Evolutionary conservation across 129 eudicot species (phyloP).

Genomic region (Cynara cardunculus): DNA sequence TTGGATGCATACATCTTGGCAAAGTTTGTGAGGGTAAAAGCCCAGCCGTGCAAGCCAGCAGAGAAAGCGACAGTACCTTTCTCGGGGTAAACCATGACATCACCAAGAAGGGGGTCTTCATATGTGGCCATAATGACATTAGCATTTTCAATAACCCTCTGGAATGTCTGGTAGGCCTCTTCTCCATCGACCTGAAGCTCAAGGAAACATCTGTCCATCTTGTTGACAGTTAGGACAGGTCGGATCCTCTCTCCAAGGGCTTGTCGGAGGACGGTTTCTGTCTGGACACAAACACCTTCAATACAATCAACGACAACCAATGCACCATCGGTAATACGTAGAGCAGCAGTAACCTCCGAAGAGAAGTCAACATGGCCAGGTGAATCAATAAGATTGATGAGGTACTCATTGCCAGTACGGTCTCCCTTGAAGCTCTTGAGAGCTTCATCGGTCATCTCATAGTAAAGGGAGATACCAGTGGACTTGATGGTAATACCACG

Average conservation of each 20-base stretch:
- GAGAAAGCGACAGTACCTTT: conserved; percentile 82
- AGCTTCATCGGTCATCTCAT: conserved; percentile 57
- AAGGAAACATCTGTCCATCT: conserved; percentile 85
- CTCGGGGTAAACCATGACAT: conserved; percentile 70
- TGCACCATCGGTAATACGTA: conserved; percentile 79
- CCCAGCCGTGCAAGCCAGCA: conserved; percentile 88
- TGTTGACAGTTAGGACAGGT: conserved; percentile 70
- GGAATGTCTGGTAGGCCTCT: conserved; percentile 77
- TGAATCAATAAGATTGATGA: conserved; percentile 67
- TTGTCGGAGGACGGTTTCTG: conserved; percentile 75
- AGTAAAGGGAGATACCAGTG: conserved; percentile 71
- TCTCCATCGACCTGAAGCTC: conserved; percentile 81
- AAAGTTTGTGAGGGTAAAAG: conserved; percentile 66
- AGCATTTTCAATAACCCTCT: conserved; percentile 67
- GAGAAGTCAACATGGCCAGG: conserved; percentile 84
- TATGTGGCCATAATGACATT: conserved; percentile 83
- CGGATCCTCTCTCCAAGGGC: conserved; percentile 78
- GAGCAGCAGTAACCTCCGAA: conserved; percentile 76
- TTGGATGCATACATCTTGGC: conserved; percentile 77
- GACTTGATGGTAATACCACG: conserved; percentile 79
- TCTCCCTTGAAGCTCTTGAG: conserved; percentile 52
- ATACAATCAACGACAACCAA: conserved; percentile 70
- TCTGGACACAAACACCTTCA: conserved; percentile 76
- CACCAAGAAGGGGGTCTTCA: conserved; percentile 74
- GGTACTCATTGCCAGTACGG: conserved; percentile 59